Base-by-base conservation (phyloP, 345 rosid genomes). In the Euphorbia lathyris region DNA sequence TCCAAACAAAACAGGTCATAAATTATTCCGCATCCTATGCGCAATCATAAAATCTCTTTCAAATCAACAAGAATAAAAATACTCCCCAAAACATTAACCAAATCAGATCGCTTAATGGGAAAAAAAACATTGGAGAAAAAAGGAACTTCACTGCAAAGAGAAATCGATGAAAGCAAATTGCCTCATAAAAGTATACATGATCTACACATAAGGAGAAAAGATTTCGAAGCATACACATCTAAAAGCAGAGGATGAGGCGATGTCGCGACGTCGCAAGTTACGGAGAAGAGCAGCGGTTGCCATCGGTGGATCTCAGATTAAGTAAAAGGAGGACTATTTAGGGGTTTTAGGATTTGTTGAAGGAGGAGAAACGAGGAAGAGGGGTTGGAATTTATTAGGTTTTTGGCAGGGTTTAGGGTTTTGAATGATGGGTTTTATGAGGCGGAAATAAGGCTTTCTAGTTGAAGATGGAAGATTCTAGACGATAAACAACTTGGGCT, bases 241-340 rank as follows among this genome's bases (percentile, higher is more conserved):
- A 78, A 76, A 87, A 20, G 86, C 88, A 0, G 91, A 79, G 7
- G 91, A 76, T 9, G 84, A 78, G 30, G 82, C 87, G 38, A 84
- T 78, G 10, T 88, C 89, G 30, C 94, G 94, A 36, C 93, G 93
- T 43, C 93, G 80, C 13, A 93, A 10, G 48, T 91, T 80, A 26
- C 97, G 93, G 50, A 94, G 78, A 34, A 94, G 69, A 64, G 84
- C 83, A 0, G 87, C 84, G 26, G 91, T 65, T 62, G 96, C 96
- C 96, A 91, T 93, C 14, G 27, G 5, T 19, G 67, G 59, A 62
- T 38, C 22, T 20, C 22, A 26, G 10, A 45, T 7, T 12, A 2
- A 2, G 51, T 45, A 40, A 40, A 40, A 40, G 9, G 1, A 10
- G 45, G 45, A 40, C 10, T 4, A 40, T 12, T 45, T 45, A 45